A percentile compares a stretch with the other conserved stretches of the same genome.
These are phyloP conservation scores for Coniophora puteana DNA, from an alignment of 1,284 basidiomycete species.

Conservation along the genomic window DNA sequence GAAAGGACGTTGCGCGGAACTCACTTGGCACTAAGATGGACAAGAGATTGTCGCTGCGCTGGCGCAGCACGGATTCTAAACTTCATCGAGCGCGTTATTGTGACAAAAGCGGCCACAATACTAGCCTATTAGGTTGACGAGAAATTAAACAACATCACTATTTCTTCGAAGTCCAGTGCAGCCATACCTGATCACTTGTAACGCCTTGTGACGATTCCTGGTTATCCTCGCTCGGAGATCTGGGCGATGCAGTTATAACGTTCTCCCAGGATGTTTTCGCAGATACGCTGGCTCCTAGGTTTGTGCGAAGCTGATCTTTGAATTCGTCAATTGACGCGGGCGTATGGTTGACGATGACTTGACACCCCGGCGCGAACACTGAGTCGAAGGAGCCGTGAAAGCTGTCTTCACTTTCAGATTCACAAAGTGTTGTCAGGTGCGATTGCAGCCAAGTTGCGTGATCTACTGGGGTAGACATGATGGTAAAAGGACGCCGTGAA, in stretches of 20 bases:
- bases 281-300: slow-evolving; percentile 13
- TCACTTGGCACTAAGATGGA: slow-evolving; percentile 42
- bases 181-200: too few relatives aligned
- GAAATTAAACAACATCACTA: not conserved
- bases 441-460: slow-evolving; percentile 21
- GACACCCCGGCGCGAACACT: slow-evolving; percentile 30
- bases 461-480: slow-evolving; percentile 1
- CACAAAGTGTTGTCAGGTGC: slow-evolving; percentile 24
- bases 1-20: too few relatives aligned
- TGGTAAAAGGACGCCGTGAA: too few relatives aligned
- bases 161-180: not conserved
- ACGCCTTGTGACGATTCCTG: slow-evolving; percentile 3
- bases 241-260: slow-evolving; percentile 28
- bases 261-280: slow-evolving; percentile 34
- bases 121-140: slow-evolving; percentile 28
- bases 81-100: slow-evolving; percentile 39
- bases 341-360: slow-evolving; percentile 31
- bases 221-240: slow-evolving; percentile 17
- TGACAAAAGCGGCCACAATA: slow-evolving; percentile 39
- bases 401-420: slow-evolving; percentile 14
- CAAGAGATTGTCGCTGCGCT: slow-evolving; percentile 33
- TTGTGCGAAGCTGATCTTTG: slow-evolving; percentile 22
- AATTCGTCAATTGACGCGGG: slow-evolving; percentile 26
- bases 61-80: slow-evolving; percentile 41
- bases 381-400: slow-evolving; percentile 22